These are phyloP conservation scores for Leccinum longicurvipes DNA, from an alignment of 768 basidiomycete genomes.

Conservation along the genomic window DNA sequence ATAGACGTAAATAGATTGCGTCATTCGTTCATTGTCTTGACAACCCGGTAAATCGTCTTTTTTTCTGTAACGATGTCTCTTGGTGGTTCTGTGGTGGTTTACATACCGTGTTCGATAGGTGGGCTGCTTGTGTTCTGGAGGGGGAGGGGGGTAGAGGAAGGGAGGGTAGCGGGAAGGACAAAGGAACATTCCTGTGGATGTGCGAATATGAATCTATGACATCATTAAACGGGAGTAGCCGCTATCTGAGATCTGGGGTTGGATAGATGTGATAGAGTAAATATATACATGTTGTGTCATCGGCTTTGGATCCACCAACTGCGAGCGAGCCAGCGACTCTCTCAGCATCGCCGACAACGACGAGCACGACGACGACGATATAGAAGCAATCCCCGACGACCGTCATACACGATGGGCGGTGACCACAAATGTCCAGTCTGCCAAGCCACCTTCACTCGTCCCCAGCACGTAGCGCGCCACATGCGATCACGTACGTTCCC, in stretches of 20 bases:
- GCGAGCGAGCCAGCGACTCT: constrained; percentile 17
- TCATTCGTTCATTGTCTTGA: constrained; percentile 33
- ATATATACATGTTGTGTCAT: constrained; percentile 40
- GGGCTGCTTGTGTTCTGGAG: background rate
- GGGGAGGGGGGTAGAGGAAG: background rate
- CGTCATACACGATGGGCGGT: constrained; percentile 53
- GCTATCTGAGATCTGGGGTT: constrained; percentile 36
- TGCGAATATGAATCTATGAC: constrained; percentile 23
- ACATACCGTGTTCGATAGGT: background rate
- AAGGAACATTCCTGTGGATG: background rate
- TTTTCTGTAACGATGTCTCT: background rate
- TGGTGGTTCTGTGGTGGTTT: background rate
- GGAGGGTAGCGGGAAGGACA: background rate
- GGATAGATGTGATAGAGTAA: constrained; percentile 26
- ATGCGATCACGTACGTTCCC: constrained; percentile 81
- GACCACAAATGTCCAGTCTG: constrained; percentile 88
- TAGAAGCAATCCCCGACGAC: background rate
- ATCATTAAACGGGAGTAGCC: constrained; percentile 29
- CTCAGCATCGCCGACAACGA: constrained; percentile 13
- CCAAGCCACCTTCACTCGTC: constrained; percentile 82
- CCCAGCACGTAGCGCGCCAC: constrained; percentile 86
- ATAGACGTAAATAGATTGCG: constrained; percentile 30
- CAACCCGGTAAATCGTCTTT: constrained; percentile 17
- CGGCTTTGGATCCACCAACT: constrained; percentile 26
- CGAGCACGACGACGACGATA: background rate